Evolutionary conservation across 495 filamentous ascomycete genomes (phyloP).

Genomic region (Massariosphaeria phaeospora): DNA sequence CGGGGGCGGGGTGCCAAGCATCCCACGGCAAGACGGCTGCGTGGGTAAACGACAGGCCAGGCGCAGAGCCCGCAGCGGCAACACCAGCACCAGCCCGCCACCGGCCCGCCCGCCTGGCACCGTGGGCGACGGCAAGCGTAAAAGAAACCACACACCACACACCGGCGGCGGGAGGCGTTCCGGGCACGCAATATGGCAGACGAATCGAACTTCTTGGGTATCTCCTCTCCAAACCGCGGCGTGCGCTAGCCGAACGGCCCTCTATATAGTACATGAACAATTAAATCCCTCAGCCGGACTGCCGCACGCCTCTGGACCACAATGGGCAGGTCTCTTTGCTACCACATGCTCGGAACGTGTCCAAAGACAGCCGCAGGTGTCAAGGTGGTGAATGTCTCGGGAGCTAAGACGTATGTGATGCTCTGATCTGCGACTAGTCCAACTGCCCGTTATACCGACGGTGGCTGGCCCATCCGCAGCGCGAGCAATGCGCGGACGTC

Average conservation of each 20-base stretch:
- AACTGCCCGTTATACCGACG: constrained; percentile 27
- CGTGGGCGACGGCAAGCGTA: not conserved
- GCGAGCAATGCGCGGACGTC: constrained; percentile 88
- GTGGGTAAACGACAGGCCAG: constrained; percentile 3
- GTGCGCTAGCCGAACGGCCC: constrained; percentile 11
- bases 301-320: too few species aligned
- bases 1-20: constrained; percentile 20
- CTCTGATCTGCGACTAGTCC: not conserved
- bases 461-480: constrained; percentile 74
- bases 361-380: too few species aligned
- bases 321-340: too few species aligned
- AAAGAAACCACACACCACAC: constrained; percentile 16
- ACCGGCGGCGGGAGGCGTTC: not conserved
- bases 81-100: constrained; percentile 4
- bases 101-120: constrained; percentile 5
- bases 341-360: too few species aligned
- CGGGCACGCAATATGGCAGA: not conserved
- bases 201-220: constrained; percentile 24
- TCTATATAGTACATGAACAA: constrained; percentile 24
- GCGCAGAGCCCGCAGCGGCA: not conserved
- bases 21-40: constrained; percentile 12
- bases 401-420: too few species aligned
- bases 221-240: constrained; percentile 28
- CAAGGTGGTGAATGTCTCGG: too few species aligned
- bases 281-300: too few species aligned